Evolutionary conservation across 2,329 filamentous ascomycete species (phyloP), one percentile per base, ranked within the genome.

Genomic region (Dactylellina parvicollis): DNA sequence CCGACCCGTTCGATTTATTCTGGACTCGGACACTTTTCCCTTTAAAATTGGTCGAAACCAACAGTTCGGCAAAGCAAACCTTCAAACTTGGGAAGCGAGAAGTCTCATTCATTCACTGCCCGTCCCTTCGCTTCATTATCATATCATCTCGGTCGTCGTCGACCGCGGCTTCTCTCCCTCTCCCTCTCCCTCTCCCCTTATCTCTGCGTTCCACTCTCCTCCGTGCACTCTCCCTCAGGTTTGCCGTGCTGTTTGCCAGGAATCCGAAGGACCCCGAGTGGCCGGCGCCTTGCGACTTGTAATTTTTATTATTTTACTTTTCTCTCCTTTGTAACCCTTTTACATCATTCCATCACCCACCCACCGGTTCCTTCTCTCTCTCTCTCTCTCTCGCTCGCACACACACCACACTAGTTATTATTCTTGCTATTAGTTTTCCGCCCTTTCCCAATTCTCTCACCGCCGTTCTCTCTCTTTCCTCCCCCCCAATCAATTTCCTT

Each of bases 21-120:
- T 72, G 59, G 59, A 59, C 67, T 72, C 67, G 67, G 67, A 60
- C 67, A 72, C 67, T 72, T 72, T 72, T 60, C 67, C 67, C 49
- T 54, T 72, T 65, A 59, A 72, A 71, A 64, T 26, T 72, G 66
- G 57, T 71, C 66, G 66, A 64, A 71, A 71, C 67, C 66, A 71
- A 64, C 67, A 72, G 44, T 72, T 72, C 67, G 67, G 67, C 67
- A 72, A 72, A 50, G 59, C 67, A 62, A 72, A 65, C 59, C 67
- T 72, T 42, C 40, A 59, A 72, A 64, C 59, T 52, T 64, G 67
- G 50, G 67, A 72, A 72, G 67, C 67, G 67, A 72, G 59, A 72
- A 56, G 52, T 47, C 52, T 59, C 66, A 74, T 75, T n/a, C n/a
- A n/a, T n/a, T n/a, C n/a, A n/a, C n/a, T n/a, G n/a, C n/a, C n/a